A percentile compares a stretch with the other conserved stretches of the same genome.
These are phyloP conservation scores for Musa troglodytarum DNA, from an alignment of 176 grass and related monocot species.

Conservation along the genomic window DNA sequence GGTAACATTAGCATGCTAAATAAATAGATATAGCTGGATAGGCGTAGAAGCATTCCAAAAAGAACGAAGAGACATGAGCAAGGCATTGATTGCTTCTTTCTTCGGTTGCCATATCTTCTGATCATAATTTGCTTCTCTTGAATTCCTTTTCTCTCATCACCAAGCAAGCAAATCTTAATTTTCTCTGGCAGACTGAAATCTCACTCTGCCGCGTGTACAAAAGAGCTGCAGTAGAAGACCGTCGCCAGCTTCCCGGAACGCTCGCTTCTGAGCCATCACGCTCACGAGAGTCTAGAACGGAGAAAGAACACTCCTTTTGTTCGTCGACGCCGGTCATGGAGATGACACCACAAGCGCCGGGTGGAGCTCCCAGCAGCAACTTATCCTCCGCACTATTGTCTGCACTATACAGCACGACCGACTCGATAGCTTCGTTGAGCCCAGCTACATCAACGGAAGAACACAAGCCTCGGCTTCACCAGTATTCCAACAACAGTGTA, in stretches of 20 bases:
- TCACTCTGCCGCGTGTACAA: constrained; percentile 82
- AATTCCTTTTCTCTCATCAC: no score
- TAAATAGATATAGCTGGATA: no score
- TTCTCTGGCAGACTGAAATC: constrained; percentile 32
- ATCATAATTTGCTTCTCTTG: background rate
- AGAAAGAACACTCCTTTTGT: background rate
- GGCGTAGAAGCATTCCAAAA: no score
- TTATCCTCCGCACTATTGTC: constrained; percentile 26
- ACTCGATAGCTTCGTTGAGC: constrained; percentile 37
- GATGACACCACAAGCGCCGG: no score
- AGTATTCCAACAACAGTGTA: constrained; percentile 27
- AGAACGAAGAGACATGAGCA: no score
- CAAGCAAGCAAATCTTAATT: no score
- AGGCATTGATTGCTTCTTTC: no score
- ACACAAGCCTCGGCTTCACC: constrained; percentile 39
- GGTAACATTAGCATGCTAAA: no score
- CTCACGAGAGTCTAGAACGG: no score
- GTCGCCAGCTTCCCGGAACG: background rate
- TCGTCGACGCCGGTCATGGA: constrained; percentile 12
- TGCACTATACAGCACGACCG: constrained; percentile 24
- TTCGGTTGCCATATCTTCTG: background rate
- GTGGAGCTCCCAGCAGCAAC: constrained; percentile 1
- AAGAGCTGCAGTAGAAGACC: constrained; percentile 46
- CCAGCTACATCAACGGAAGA: constrained; percentile 75
- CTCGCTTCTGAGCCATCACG: background rate